phyloP scores from a whole-genome alignment of 2,329 filamentous ascomycete species.

The Orbilia brochopaga region DNA sequence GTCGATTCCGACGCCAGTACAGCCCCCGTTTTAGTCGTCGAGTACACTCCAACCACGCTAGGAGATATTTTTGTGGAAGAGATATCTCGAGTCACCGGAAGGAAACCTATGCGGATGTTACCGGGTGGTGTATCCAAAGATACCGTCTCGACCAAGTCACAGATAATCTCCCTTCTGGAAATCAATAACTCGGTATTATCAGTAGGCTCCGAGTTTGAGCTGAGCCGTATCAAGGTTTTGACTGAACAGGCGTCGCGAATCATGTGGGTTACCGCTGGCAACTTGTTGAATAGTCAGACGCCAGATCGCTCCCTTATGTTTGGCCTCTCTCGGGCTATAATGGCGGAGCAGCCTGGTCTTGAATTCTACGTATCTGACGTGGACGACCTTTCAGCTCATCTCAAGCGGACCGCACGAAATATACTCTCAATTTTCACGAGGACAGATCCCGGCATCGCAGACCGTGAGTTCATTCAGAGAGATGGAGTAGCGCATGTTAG shows the following conservation, averaged over 20 bases:
- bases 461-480: constrained; percentile 56
- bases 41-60: background rate
- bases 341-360: constrained; percentile 53
- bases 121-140: constrained; percentile 7
- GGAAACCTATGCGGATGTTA: constrained; percentile 7
- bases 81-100: background rate
- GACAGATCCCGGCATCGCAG: constrained; percentile 21
- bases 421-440: constrained; percentile 34
- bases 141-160: constrained; percentile 16
- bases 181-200: constrained; percentile 29
- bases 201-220: constrained; percentile 28
- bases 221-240: constrained; percentile 35
- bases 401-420: constrained; percentile 14
- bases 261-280: constrained; percentile 52
- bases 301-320: constrained; percentile 51
- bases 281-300: constrained; percentile 29
- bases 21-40: constrained; percentile 3
- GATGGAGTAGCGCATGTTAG: constrained; percentile 56
- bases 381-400: constrained; percentile 29
- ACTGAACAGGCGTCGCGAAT: constrained; percentile 44
- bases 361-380: constrained; percentile 52
- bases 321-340: constrained; percentile 52
- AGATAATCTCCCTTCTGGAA: constrained; percentile 40
- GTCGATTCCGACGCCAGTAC: background rate
- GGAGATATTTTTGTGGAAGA: constrained; percentile 4